A percentile compares a stretch with the other conserved stretches of the same genome.
Conservation (phyloP, 2,329 filamentous ascomycete genomes). For the Colletotrichum salicis region DNA sequence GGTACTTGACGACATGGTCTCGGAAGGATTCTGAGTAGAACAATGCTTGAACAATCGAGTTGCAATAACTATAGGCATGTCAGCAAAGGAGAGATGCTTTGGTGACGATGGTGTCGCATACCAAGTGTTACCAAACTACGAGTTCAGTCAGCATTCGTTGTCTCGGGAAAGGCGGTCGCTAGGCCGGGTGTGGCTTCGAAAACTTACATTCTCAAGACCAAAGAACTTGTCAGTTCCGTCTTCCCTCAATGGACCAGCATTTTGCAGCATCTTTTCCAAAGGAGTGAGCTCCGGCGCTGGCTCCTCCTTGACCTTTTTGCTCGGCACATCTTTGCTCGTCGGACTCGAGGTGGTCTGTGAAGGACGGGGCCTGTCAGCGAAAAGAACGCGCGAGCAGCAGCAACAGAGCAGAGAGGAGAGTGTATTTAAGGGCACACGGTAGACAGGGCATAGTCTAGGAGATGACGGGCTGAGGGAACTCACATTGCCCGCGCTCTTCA, state of each 20-base stretch:
- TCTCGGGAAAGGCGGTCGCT: constrained; percentile 25
- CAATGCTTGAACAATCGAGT: constrained; percentile 96
- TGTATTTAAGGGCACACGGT: background rate
- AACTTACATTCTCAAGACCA: constrained; percentile 93
- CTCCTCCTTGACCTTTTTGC: constrained; percentile 69
- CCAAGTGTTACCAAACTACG: constrained; percentile 97
- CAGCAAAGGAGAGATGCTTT: background rate
- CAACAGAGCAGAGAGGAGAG: constrained; percentile 7
- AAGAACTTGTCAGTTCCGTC: constrained; percentile 99
- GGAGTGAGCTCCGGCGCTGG: constrained; percentile 69
- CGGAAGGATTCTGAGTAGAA: constrained; percentile 96
- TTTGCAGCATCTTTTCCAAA: constrained; percentile 79
- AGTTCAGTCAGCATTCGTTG: constrained; percentile 47
- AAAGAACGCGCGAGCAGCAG: constrained; percentile 19
- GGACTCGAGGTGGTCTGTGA: constrained; percentile 56
- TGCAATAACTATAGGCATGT: constrained; percentile 80
- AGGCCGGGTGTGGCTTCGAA: constrained; percentile 22
- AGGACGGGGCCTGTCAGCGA: constrained; percentile 41
- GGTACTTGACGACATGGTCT: constrained; percentile 93
- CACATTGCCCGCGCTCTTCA: constrained; percentile 66
- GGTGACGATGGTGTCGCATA: constrained; percentile 55
- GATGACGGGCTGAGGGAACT: constrained; percentile 44
- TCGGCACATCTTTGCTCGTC: constrained; percentile 57
- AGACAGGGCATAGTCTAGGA: background rate
- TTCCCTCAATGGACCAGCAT: constrained; percentile 80